Evolutionary conservation across 768 basidiomycete species (phyloP), one percentile per base, ranked within the genome.

Genomic region (Pilatotrama ljubarskyi): DNA sequence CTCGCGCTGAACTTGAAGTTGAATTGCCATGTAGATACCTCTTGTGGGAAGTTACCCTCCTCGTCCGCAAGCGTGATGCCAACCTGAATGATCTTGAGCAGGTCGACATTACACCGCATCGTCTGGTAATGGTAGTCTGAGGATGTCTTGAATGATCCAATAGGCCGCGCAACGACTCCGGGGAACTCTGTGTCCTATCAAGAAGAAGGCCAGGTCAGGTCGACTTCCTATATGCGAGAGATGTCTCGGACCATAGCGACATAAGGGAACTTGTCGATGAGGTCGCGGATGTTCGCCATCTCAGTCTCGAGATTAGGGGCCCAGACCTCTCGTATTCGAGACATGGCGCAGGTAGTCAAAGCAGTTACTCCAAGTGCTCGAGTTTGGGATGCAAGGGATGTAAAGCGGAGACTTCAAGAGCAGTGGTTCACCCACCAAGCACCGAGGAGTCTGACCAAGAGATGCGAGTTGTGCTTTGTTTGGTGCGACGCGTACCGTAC

Each of bases 41-140:
- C 95, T 66, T 86, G 86, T 11, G 95, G 93, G 58, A 88, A 86
- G 70, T 95, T 89, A 5, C 97, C 97, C 32, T 97, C 85, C 72
- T 95, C 94, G 73, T 98, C 94, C 40, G 92, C 89, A 26, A 99
- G 79, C 6, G 97, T 97, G 64, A 99, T 83, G 5, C 97, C 97
- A 61, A 98, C 86, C 77, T 99, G 97, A 51, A 99, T 98, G 76
- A 98, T 91, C 78, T 93, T 94, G 66, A 99, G 82, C 49, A 98
- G 80, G 81, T 99, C 97, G 69, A 98, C 97, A 75, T 99, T 99
- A 78, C 95, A 97, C 61, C 97, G 88, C 91, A 99, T 96, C 2
- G 97, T 99, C 75, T 99, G 97, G 75, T 98, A 99, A 75, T 98
- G 96, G 71, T 98, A 98, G 76, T 99, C 97, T 20, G 94, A 94